These are phyloP conservation scores for Rutstroemia sydowiana DNA, from an alignment of 2,329 filamentous ascomycete species.

Conservation along the genomic window DNA sequence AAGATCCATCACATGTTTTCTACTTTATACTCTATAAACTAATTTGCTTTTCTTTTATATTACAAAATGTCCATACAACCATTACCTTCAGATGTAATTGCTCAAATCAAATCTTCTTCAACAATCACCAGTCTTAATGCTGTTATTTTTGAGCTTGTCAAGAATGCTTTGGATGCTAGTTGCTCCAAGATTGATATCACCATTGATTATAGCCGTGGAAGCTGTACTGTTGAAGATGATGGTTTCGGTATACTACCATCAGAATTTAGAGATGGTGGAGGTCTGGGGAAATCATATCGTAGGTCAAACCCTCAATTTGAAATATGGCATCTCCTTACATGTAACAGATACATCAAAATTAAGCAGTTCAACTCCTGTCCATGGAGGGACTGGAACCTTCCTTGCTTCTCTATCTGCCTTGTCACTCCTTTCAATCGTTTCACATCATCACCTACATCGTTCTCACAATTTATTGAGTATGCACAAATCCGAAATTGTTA, in stretches of 20 bases:
- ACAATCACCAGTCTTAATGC: conserved; percentile 66
- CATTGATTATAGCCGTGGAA: conserved; percentile 68
- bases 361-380: conserved; percentile 36
- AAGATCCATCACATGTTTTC: too few species aligned
- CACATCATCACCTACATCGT: conserved; percentile 53
- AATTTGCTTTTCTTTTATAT: background rate
- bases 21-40: background rate
- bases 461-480: conserved; percentile 60
- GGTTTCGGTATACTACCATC: conserved; percentile 65
- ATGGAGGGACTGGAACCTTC: conserved; percentile 69
- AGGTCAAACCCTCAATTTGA: conserved; percentile 30
- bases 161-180: conserved; percentile 78
- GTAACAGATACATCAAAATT: conserved; percentile 71
- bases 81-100: conserved; percentile 62
- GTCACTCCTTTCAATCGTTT: conserved; percentile 70
- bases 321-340: too few species aligned
- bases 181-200: conserved; percentile 62
- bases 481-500: conserved; percentile 60
- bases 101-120: conserved; percentile 81
- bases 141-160: conserved; percentile 64
- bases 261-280: conserved; percentile 66
- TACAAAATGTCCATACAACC: conserved; percentile 51
- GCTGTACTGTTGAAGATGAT: conserved; percentile 77
- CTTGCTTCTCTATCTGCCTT: conserved; percentile 68
- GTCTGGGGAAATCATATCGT: conserved; percentile 69